Conservation (phyloP, 441 rosid genomes). For the Populus hybrid region DNA sequence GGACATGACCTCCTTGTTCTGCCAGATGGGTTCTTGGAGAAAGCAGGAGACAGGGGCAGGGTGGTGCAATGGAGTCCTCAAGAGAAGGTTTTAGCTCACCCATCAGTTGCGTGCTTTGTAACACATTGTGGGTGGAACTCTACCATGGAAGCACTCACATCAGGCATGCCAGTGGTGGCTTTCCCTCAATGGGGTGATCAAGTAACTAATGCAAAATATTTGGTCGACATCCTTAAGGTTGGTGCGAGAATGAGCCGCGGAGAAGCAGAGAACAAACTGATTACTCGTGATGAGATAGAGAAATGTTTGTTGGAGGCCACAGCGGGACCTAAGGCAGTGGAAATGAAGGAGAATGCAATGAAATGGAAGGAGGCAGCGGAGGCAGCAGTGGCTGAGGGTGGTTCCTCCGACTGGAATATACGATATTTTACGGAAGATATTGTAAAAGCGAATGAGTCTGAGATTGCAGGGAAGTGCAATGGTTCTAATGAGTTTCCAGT, state of each 20-base stretch:
- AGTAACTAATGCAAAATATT: conserved; percentile 63
- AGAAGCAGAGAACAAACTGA: conserved; percentile 49
- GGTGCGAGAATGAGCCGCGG: conserved; percentile 75
- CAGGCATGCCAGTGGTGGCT: conserved; percentile 60
- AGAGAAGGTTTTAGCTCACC: conserved; percentile 64
- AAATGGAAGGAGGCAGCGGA: conserved; percentile 70
- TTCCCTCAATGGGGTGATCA: conserved; percentile 95
- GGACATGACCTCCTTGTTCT: conserved; percentile 27
- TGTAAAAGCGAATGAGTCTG: conserved; percentile 30
- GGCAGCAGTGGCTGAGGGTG: conserved; percentile 64
- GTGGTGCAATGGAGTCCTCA: conserved; percentile 77
- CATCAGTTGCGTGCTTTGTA: conserved; percentile 61
- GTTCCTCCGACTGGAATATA: conserved; percentile 62
- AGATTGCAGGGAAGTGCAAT: neutral
- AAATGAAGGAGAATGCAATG: conserved; percentile 54
- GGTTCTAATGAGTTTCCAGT: neutral
- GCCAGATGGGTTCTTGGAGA: conserved; percentile 58
- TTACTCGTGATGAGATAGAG: conserved; percentile 59
- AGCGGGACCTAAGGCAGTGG: conserved; percentile 46
- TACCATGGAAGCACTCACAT: conserved; percentile 60
- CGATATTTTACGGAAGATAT: conserved; percentile 62
- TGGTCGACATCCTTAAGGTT: conserved; percentile 54
- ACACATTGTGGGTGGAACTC: conserved; percentile 95
- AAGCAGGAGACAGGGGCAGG: conserved; percentile 49
- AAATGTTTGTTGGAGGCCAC: conserved; percentile 53